Evolutionary conservation across 2,329 filamentous ascomycete species (phyloP).

Genomic region (Alternaria angustiovoidea): DNA sequence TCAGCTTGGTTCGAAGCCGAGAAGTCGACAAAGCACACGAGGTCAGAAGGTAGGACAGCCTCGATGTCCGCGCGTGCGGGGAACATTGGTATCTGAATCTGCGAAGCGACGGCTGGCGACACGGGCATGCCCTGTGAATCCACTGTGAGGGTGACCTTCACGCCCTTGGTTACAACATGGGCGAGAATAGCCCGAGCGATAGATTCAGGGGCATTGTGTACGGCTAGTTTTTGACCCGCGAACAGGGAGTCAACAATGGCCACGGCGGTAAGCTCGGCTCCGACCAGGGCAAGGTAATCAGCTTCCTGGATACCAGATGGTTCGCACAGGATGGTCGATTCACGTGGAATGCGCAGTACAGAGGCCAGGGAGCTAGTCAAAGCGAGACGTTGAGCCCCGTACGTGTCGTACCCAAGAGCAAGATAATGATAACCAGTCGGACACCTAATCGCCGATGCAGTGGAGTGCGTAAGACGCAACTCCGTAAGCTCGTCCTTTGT

Average conservation of each 20-base stretch:
- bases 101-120: background rate
- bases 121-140: background rate
- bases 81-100: background rate
- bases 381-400: background rate
- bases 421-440: conserved; percentile 2
- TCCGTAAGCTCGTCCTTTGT: background rate
- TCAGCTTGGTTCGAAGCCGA: background rate
- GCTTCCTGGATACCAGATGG: background rate
- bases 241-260: background rate
- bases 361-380: background rate
- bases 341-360: background rate
- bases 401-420: background rate
- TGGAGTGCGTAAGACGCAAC: background rate
- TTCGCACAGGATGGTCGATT: background rate
- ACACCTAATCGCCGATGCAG: background rate
- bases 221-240: background rate
- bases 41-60: background rate
- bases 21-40: background rate
- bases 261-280: background rate
- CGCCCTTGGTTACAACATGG: background rate
- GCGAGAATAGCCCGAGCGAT: background rate
- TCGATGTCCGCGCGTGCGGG: background rate
- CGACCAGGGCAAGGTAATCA: background rate
- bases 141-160: background rate
- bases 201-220: background rate